Base-by-base conservation (phyloP, 75 land plant species). In the Ceratopteris richardii region DNA sequence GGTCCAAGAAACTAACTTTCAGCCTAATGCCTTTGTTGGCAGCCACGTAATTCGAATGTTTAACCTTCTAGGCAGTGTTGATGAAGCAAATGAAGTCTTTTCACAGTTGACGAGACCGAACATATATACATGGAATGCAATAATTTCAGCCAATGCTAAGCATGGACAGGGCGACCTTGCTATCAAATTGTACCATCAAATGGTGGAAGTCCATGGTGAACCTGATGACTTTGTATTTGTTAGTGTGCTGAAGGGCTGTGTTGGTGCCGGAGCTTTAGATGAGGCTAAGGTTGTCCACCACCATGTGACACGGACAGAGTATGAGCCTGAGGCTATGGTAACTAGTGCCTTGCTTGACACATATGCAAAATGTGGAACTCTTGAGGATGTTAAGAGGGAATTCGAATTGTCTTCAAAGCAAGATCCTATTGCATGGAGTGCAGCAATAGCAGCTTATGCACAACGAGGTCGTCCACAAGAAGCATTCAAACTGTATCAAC, bases 351-450 rank as follows among this genome's bases (percentile, higher is more conserved):
- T 54, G 3, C 17, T 54, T 7, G 57, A 54, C 57, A 26, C 31
- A 17, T 54, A 54, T 21, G 57, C 57, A 54, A 54, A 54, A 26
- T 54, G 57, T 54, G 57, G 57, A 21, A 54, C 5, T 21, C 18
- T 26, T 16, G 57, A 6, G 2, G 57, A 54, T 22, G 57, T 30
- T 2, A 17, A 17, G 22, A 20, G 29, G 3, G 57, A 28, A 16
- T 54, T 54, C 16, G 57, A 54, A 26, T 23, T 28, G 31, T 54
- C 31, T 27, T 25, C 57, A 2, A 54, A 54, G 31, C 18, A 25
- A 16, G 31, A 54, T 54, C 31, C 31, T 13, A 30, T 54, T n/a
- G 23, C 57, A 9, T 54, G 57, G 57, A 30, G 57, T 26, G 57
- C 57, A 2, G 31, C 31, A 17, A 54, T 54, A 14, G 57, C 57